phyloP scores from a whole-genome alignment of 257 asterid genomes.

The Salvia rosmarinus region DNA sequence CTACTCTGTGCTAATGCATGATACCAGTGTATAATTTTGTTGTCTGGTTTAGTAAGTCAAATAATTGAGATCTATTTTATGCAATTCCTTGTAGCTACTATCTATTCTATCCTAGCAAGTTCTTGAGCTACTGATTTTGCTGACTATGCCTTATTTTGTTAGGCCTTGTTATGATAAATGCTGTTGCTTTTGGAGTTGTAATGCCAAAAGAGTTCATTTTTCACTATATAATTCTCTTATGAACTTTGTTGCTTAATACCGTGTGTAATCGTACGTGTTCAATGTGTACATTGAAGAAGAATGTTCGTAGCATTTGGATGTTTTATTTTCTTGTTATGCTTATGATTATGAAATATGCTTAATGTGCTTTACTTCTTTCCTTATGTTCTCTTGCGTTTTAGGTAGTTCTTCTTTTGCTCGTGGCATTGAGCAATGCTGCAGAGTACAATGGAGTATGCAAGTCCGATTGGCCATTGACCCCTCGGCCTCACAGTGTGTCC shows the following conservation, averaged over 20 bases:
- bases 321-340: background rate
- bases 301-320: background rate
- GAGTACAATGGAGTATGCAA: slow-evolving; percentile 70
- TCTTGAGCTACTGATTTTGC: background rate
- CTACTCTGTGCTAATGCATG: slow-evolving; percentile 23
- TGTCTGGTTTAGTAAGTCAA: slow-evolving; percentile 25
- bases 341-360: background rate
- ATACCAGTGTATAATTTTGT: slow-evolving; percentile 9
- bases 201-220: background rate
- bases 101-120: slow-evolving; percentile 7
- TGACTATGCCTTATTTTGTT: background rate
- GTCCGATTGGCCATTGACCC: slow-evolving; percentile 66
- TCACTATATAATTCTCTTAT: background rate
- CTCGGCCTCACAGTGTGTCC: slow-evolving; percentile 97
- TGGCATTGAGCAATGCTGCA: slow-evolving; percentile 46
- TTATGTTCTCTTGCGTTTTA: slow-evolving; percentile 41
- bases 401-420: slow-evolving; percentile 68
- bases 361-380: slow-evolving; percentile 28
- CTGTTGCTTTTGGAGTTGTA: background rate
- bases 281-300: background rate
- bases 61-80: slow-evolving; percentile 47
- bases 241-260: background rate
- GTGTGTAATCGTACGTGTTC: background rate
- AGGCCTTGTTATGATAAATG: background rate
- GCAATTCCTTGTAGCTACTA: background rate